Percentiles rank a stretch among this genome's conserved stretches.
phyloP scores from a whole-genome alignment of 192 early-diverging fungal species.

The Cetraspora pellucida region DNA sequence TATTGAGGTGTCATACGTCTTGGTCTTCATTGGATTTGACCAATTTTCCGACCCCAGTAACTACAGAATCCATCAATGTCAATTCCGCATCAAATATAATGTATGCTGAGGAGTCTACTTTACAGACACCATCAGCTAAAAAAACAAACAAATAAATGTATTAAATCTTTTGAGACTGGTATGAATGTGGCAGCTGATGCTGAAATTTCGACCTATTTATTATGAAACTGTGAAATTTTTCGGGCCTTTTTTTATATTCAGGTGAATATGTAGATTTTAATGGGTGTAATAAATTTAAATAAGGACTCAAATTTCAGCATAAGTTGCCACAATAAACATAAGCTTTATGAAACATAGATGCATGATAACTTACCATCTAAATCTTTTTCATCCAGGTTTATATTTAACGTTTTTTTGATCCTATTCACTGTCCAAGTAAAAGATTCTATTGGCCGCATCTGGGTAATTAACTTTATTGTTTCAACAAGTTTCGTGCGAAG shows the following conservation, averaged over 20 bases:
- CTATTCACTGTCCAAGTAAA: constrained; percentile 14
- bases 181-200: too few relatives aligned
- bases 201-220: too few relatives aligned
- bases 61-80: constrained; percentile 13
- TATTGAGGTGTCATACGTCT: neutral
- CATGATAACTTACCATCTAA: neutral
- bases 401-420: neutral
- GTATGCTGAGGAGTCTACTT: neutral
- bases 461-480: neutral
- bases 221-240: too few relatives aligned
- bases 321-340: too few relatives aligned
- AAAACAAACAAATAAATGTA: neutral
- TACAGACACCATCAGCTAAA: neutral
- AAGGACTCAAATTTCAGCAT: too few relatives aligned
- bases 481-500: constrained; percentile 14
- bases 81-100: constrained; percentile 11
- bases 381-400: neutral
- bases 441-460: neutral
- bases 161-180: neutral
- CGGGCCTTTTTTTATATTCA: too few relatives aligned
- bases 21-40: neutral
- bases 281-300: too few relatives aligned
- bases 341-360: neutral
- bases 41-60: neutral
- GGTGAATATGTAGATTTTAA: too few relatives aligned